Evolutionary conservation across 345 rosid genomes (phyloP), one percentile per base, ranked within the genome.

Genomic region (Punica granatum): DNA sequence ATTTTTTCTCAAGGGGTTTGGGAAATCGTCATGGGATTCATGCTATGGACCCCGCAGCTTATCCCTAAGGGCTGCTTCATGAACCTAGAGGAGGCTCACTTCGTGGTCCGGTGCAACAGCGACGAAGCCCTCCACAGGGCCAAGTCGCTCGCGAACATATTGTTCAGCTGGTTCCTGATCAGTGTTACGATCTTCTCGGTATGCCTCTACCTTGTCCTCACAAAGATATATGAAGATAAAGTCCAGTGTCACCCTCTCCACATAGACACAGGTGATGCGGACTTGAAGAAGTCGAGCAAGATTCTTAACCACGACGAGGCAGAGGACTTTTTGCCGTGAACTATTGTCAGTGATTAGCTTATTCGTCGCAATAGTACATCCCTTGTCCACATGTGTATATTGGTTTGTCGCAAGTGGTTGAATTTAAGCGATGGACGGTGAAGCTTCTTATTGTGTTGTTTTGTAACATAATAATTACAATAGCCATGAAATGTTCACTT

Each of bases 1-100:
- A 73, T 90, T 41, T 6, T 81, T 12, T 90, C 83, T 66, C 97
- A 92, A 77, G 98, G 97, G 15, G 35, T 82, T 13, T 92, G 98
- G 97, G 69, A 90, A 34, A 73, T 86, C n/a, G 37, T 81, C 62
- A 90, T 86, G 92, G 96, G 97, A 2, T 82, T 73, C 73, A 78
- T 77, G 83, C 81, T 90, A 1, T 92, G 97, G 95, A 92, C 89
- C 19, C 96, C 97, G 7, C 43, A 67, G 35, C 72, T 86, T 23
- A 74, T 84, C 11, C 77, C 98, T 0, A 86, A 82, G 70, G 92
- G 80, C 7, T 90, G 97, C 68, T 86, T 72, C 71, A 71, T 92
- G 61, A 76, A 84, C 71, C 0, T 3, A 7, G 92, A 92, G 75
- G 93, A 85, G 28, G 92, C 83, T 39, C 91, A 85, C 74, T 34